Evolutionary conservation across 805 yeast genomes (phyloP).

Genomic region (Pichia eremophila): DNA sequence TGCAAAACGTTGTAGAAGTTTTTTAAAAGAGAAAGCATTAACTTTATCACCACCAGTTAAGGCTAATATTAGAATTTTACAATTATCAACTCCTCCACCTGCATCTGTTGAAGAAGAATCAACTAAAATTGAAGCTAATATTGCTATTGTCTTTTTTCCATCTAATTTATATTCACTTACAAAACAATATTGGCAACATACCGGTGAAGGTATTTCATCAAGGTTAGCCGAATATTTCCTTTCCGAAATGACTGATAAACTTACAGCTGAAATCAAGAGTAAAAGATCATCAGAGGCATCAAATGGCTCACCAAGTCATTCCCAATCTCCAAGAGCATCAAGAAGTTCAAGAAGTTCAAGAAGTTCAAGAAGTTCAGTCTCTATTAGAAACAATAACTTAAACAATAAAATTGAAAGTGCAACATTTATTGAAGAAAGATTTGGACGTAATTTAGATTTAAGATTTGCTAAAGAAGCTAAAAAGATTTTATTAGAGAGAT

Average conservation of each 20-base stretch:
- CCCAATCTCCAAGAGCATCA: constrained; percentile 12
- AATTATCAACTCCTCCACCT: constrained; percentile 65
- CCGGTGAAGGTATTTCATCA: constrained; percentile 95
- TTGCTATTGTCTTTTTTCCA: constrained; percentile 76
- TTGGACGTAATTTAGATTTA: constrained; percentile 80
- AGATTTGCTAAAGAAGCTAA: constrained; percentile 71
- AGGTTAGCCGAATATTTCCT: constrained; percentile 79
- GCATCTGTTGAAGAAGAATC: constrained; percentile 47
- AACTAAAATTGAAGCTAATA: constrained; percentile 52
- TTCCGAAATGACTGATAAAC: constrained; percentile 43
- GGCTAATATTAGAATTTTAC: constrained; percentile 51
- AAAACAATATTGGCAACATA: constrained; percentile 91
- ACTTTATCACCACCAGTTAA: constrained; percentile 24
- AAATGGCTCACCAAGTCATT: constrained; percentile 9
- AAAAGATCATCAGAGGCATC: constrained; percentile 9
- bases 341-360: constrained; percentile 14
- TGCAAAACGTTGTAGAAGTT: constrained; percentile 82
- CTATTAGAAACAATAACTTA: constrained; percentile 3
- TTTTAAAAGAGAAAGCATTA: constrained; percentile 41
- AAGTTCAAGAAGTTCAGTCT: constrained; percentile 21
- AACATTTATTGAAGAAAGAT: constrained; percentile 76
- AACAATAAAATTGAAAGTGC: constrained; percentile 40
- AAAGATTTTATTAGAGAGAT: constrained; percentile 60
- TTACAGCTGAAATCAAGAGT: constrained; percentile 17
- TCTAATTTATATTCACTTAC: constrained; percentile 49